Conservation (phyloP, 2,329 filamentous ascomycete genomes). For the Cladosporium sp. region DNA sequence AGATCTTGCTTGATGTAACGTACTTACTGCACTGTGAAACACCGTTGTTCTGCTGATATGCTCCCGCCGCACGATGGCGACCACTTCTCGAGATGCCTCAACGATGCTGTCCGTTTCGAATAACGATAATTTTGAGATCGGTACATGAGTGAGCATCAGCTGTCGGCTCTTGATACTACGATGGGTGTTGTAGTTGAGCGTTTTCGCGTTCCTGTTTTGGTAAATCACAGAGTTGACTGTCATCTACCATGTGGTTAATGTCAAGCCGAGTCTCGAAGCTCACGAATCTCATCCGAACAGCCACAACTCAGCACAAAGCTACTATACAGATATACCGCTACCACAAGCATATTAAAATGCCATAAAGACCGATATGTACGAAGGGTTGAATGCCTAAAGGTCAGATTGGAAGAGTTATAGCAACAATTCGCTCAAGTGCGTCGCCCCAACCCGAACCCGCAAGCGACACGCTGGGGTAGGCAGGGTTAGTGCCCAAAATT, state of each 20-base stretch:
- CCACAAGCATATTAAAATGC: not conserved
- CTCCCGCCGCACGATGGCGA: not conserved
- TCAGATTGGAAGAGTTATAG: not conserved
- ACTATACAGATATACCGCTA: not conserved
- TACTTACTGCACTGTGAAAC: not conserved
- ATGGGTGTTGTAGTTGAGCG: not conserved
- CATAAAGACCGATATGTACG: not conserved
- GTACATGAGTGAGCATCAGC: not conserved
- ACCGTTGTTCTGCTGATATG: not conserved
- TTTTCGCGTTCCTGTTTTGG: not conserved
- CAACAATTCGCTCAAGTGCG: not conserved
- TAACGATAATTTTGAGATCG: not conserved
- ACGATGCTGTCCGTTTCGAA: not conserved
- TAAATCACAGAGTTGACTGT: not conserved
- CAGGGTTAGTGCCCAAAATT: not conserved
- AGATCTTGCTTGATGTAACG: not conserved
- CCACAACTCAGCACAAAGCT: not conserved
- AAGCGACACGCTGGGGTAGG: not conserved
- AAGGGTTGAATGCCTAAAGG: not conserved
- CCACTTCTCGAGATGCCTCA: not conserved
- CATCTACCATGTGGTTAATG: not conserved
- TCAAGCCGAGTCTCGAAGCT: not conserved
- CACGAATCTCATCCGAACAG: not conserved
- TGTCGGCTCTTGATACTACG: not conserved
- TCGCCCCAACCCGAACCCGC: constrained; percentile 12